A percentile compares a stretch with the other conserved stretches of the same genome.
phyloP scores from a whole-genome alignment of 1,284 basidiomycete genomes.

The Cronartium ribicola region DNA sequence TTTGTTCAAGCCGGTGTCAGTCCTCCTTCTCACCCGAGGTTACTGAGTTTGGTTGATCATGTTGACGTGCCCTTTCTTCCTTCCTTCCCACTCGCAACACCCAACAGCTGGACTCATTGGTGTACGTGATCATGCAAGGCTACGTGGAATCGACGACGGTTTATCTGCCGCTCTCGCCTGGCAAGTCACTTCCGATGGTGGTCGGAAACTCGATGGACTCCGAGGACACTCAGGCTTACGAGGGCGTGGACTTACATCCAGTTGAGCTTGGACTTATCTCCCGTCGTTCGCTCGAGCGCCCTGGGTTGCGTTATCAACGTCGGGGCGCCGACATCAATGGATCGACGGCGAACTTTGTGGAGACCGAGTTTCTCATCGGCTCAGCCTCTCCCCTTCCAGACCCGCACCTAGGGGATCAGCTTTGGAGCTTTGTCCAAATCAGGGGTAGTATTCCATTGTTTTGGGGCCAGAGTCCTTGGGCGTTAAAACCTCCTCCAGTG shows the following conservation, averaged over 20 bases:
- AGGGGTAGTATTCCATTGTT: constrained; percentile 85
- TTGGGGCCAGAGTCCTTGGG: constrained; percentile 69
- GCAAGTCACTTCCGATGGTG: neutral
- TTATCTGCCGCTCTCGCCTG: neutral
- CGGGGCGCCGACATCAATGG: constrained; percentile 56
- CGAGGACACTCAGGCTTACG: neutral
- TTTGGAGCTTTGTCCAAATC: constrained; percentile 81
- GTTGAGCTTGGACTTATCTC: constrained; percentile 56
- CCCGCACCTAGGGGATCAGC: constrained; percentile 64
- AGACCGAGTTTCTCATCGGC: constrained; percentile 54
- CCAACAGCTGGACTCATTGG: constrained; percentile 18
- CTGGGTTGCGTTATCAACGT: constrained; percentile 58
- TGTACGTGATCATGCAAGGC: constrained; percentile 37
- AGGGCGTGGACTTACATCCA: neutral
- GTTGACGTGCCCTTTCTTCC: neutral
- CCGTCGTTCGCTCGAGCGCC: constrained; percentile 56
- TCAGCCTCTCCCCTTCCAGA: constrained; percentile 38
- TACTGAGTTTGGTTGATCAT: neutral
- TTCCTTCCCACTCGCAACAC: neutral
- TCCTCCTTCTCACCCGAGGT: neutral
- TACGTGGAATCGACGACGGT: constrained; percentile 31
- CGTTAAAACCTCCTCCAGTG: constrained; percentile 79
- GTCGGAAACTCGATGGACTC: neutral
- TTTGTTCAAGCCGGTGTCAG: constrained; percentile 33
- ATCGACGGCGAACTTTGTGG: constrained; percentile 58